Conservation (phyloP, 2,329 filamentous ascomycete genomes). For the Talaromyces funiculosus region DNA sequence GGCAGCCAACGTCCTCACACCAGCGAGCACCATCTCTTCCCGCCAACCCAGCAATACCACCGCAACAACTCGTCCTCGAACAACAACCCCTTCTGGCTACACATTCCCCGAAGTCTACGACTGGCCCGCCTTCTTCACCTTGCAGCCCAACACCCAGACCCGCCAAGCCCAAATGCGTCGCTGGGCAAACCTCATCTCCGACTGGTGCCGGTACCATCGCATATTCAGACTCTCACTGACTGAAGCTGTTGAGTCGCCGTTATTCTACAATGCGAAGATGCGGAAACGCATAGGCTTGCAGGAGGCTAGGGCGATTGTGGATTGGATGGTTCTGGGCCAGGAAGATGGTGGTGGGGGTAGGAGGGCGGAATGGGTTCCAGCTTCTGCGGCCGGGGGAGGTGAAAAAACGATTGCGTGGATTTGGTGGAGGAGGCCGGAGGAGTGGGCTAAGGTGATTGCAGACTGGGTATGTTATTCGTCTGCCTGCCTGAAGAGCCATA, state of each 20-base stretch:
- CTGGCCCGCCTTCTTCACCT: constrained; percentile 51
- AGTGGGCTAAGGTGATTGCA: constrained; percentile 78
- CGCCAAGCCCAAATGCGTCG: constrained; percentile 57
- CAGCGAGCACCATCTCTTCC: constrained; percentile 13
- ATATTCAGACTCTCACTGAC: constrained; percentile 69
- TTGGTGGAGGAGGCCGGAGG: constrained; percentile 80
- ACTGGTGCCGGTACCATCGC: constrained; percentile 74
- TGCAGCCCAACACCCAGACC: constrained; percentile 42
- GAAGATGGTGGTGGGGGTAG: constrained; percentile 43
- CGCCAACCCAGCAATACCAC: background rate
- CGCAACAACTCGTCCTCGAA: background rate
- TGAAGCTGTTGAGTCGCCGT: constrained; percentile 52
- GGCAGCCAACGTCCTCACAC: constrained; percentile 13
- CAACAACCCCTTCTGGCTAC: constrained; percentile 24
- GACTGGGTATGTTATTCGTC: constrained; percentile 52
- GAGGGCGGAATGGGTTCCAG: constrained; percentile 55
- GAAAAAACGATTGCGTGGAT: constrained; percentile 61
- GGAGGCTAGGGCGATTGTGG: constrained; percentile 50
- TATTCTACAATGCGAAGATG: constrained; percentile 49
- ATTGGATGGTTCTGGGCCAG: constrained; percentile 50
- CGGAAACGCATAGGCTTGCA: constrained; percentile 44
- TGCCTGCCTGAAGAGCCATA: constrained; percentile 22
- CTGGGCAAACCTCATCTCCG: constrained; percentile 79
- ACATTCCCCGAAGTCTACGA: constrained; percentile 39
- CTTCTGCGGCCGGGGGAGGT: constrained; percentile 49